phyloP scores from a whole-genome alignment of 495 filamentous ascomycete genomes.

The Melanomma pulvis-pyrius region DNA sequence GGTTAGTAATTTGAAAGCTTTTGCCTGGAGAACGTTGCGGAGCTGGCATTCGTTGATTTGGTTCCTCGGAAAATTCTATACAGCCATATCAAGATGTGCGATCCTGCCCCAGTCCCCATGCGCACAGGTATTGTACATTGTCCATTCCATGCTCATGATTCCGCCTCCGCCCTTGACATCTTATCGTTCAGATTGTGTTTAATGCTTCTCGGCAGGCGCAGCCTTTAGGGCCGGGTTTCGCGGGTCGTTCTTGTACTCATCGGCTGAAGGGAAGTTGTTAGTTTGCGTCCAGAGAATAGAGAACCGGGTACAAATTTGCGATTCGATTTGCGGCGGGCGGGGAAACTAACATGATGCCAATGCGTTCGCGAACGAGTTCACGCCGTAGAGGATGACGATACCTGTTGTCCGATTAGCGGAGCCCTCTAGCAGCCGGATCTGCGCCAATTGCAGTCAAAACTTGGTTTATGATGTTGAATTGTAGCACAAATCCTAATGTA shows the following conservation, averaged over 20 bases:
- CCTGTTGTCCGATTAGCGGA: conserved; percentile 53
- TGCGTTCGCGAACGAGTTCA: conserved; percentile 73
- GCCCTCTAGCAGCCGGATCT: not conserved
- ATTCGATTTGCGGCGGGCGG: not conserved
- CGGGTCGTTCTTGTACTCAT: conserved; percentile 94
- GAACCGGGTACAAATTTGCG: conserved; percentile 10
- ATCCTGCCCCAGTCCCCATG: not conserved
- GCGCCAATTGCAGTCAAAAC: not conserved
- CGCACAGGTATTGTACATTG: conserved; percentile 38
- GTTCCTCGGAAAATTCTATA: conserved; percentile 34
- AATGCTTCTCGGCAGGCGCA: conserved; percentile 14
- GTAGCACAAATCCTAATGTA: not conserved
- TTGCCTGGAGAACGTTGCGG: not conserved
- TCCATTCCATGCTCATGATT: conserved; percentile 9
- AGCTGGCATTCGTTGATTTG: not conserved
- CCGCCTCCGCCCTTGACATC: not conserved
- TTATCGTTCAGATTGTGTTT: not conserved
- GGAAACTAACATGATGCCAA: conserved; percentile 71
- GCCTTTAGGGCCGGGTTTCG: conserved; percentile 75
- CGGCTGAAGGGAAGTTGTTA: conserved; percentile 57
- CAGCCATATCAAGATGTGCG: conserved; percentile 12
- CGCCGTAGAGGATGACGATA: conserved; percentile 78
- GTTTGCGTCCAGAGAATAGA: not conserved
- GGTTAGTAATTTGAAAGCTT: too few relatives aligned
- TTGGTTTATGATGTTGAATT: not conserved